Evolutionary conservation across 2,329 filamentous ascomycete genomes (phyloP).

Genomic region (Paracoccidioides brasiliensis): DNA sequence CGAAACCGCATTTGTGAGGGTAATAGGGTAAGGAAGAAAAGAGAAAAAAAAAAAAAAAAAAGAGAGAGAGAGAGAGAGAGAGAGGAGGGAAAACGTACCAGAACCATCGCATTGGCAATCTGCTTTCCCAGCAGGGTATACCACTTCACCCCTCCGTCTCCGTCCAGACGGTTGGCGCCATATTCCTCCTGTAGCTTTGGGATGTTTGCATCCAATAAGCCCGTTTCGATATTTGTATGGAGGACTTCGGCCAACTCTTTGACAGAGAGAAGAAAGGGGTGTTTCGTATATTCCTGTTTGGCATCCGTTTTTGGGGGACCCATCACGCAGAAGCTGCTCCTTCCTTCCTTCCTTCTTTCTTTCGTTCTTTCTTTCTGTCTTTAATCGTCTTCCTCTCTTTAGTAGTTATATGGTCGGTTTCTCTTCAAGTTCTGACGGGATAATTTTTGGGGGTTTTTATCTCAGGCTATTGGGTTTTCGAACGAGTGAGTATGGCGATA

Average conservation of each 20-base stretch:
- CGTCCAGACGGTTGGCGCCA: slow-evolving; percentile 39
- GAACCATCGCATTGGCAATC: slow-evolving; percentile 43
- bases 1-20: not conserved
- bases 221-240: slow-evolving; percentile 36
- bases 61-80: not conserved
- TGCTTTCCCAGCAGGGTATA: slow-evolving; percentile 40
- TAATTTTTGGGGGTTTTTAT: too few species aligned
- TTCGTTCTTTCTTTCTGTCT: too few species aligned
- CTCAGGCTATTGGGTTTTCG: too few species aligned
- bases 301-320: slow-evolving; percentile 6
- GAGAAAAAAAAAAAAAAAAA: not conserved
- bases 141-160: slow-evolving; percentile 33
- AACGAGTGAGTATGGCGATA: not conserved
- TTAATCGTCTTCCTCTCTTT: not conserved
- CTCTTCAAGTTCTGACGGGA: too few species aligned
- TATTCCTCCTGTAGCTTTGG: slow-evolving; percentile 33
- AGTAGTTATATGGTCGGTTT: too few species aligned
- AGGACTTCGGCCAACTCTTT: slow-evolving; percentile 33
- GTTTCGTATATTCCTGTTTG: slow-evolving; percentile 18
- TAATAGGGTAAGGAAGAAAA: not conserved
- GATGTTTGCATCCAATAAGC: slow-evolving; percentile 33
- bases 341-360: too few species aligned
- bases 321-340: slow-evolving; percentile 8
- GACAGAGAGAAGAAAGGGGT: slow-evolving; percentile 23
- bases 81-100: slow-evolving; percentile 24